Conservation (phyloP, 306 rosid species). For the Trifolium dubium region DNA sequence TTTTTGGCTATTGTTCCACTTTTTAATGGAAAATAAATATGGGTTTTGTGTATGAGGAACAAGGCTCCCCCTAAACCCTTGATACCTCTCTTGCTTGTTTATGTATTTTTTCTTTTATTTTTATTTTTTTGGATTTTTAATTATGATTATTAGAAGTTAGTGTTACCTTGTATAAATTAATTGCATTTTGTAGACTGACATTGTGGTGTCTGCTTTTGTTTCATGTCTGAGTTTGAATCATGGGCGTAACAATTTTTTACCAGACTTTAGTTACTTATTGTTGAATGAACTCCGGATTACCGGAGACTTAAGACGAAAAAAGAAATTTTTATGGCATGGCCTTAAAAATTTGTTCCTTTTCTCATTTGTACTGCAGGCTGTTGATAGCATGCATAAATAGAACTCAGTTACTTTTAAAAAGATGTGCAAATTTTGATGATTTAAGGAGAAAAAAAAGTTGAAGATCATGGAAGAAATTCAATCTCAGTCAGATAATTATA, state of each 20-base stretch:
- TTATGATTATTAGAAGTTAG: slow-evolving; percentile 13
- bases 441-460: neutral
- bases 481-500: slow-evolving; percentile 88
- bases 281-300: no score
- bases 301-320: no score
- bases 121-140: slow-evolving; percentile 2
- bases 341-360: neutral
- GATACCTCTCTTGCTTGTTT: slow-evolving; percentile 16
- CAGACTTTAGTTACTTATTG: no score
- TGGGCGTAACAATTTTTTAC: neutral
- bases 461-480: slow-evolving; percentile 89
- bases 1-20: slow-evolving; percentile 28
- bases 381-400: slow-evolving; percentile 22
- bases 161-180: slow-evolving; percentile 4
- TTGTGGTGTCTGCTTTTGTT: slow-evolving; percentile 25
- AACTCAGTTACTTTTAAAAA: slow-evolving; percentile 35
- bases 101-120: neutral
- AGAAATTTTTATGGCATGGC: slow-evolving; percentile 24
- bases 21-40: slow-evolving; percentile 1
- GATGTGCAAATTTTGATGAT: slow-evolving; percentile 29
- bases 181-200: slow-evolving; percentile 27
- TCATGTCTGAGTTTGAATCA: neutral
- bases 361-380: slow-evolving; percentile 11
- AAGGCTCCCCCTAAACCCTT: slow-evolving; percentile 13
- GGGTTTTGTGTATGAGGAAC: slow-evolving; percentile 33